These are phyloP conservation scores for Tagetes erecta DNA, from an alignment of 129 eudicot species.

Conservation along the genomic window DNA sequence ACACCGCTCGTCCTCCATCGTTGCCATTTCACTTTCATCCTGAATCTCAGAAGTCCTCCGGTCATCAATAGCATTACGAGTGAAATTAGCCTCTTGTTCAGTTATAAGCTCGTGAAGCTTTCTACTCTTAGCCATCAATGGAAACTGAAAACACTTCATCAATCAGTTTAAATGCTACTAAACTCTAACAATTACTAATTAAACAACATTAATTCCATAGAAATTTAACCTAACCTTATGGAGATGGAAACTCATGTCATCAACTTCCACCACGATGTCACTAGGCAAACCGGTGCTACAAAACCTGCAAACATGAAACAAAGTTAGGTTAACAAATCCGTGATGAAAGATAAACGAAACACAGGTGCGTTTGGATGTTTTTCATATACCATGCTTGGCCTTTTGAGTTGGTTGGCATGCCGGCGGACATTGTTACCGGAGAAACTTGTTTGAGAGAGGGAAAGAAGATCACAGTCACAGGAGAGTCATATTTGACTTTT, in stretches of 20 bases:
- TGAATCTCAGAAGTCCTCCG: slow-evolving; percentile 32
- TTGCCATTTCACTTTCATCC: slow-evolving; percentile 24
- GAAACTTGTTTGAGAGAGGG: slow-evolving; percentile 2
- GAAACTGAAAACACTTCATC: slow-evolving; percentile 61
- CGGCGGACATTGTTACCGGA: slow-evolving; percentile 51
- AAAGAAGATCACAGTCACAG: not conserved
- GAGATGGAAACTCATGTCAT: slow-evolving; percentile 86
- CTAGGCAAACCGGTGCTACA: slow-evolving; percentile 91
- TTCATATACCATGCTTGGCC: slow-evolving; percentile 82
- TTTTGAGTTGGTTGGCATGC: slow-evolving; percentile 61
- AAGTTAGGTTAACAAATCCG: not conserved
- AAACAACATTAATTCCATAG: slow-evolving; percentile 15
- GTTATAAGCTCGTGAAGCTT: slow-evolving; percentile 82
- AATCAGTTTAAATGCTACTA: not conserved
- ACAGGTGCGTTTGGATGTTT: not conserved
- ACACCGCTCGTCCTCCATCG: slow-evolving; percentile 20
- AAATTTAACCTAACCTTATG: slow-evolving; percentile 62
- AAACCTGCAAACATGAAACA: slow-evolving; percentile 54
- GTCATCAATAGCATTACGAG: slow-evolving; percentile 7
- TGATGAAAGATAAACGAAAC: not conserved
- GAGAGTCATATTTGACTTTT: slow-evolving; percentile 26
- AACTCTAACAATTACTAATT: not conserved
- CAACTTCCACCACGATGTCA: slow-evolving; percentile 79
- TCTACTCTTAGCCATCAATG: slow-evolving; percentile 82
- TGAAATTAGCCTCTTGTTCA: slow-evolving; percentile 55